A percentile compares a stretch with the other conserved stretches of the same genome.
phyloP scores from a whole-genome alignment of 306 rosid species.

The Citrullus mucosospermus region DNA sequence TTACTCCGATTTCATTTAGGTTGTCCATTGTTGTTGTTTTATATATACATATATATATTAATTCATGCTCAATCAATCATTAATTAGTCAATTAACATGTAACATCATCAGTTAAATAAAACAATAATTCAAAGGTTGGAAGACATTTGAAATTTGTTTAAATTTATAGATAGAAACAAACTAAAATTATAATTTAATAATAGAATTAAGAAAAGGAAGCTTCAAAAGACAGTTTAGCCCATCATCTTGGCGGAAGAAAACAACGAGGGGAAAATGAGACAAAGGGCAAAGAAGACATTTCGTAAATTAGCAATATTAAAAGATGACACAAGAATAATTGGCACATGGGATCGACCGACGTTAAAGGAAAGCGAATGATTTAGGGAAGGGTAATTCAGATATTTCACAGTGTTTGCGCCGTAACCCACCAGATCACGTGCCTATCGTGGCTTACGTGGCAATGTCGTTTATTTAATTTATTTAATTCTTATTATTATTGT shows the following conservation, averaged over 20 bases:
- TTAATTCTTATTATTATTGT: background rate
- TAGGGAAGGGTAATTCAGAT: background rate
- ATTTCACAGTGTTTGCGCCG: background rate
- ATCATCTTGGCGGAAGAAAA: background rate
- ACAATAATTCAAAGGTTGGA: background rate
- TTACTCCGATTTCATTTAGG: background rate
- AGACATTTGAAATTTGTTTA: background rate
- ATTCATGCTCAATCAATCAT: background rate
- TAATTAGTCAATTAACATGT: background rate
- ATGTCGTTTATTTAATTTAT: background rate
- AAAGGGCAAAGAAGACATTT: background rate
- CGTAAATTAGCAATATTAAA: background rate
- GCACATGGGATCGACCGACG: background rate
- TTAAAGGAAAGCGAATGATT: background rate
- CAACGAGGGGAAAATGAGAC: background rate
- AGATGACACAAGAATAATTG: background rate
- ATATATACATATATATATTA: background rate
- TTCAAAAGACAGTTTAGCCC: background rate
- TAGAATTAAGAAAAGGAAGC: background rate
- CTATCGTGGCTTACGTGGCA: conserved; percentile 3
- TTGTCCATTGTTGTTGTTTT: background rate
- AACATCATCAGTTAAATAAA: background rate
- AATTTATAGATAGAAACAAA: background rate
- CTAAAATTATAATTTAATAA: background rate
- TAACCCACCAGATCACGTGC: background rate